Base-by-base conservation (phyloP, 352 stramenopile genomes). In the Phytophthora multivora region DNA sequence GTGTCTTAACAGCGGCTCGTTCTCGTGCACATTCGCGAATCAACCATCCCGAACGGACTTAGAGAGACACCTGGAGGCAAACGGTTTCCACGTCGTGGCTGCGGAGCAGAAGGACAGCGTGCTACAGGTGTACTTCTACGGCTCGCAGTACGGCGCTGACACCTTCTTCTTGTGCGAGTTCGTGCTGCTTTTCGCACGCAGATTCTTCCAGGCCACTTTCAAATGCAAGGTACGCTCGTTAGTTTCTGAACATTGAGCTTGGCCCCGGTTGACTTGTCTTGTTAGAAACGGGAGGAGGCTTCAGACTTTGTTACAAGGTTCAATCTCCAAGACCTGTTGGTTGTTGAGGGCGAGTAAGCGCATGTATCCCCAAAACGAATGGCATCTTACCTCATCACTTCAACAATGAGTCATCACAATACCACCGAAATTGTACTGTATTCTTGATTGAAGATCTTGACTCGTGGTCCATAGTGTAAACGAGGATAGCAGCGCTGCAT, bases 191-290 rank as follows among this genome's bases (percentile, higher is more conserved):
- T 89, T 76, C 51, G 65, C 79, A 26, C 70, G 85, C 2, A 71
- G 73, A n/a, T 93, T 91, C 63, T 93, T 93, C 69, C 82, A 91
- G 48, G 80, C 82, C 18, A 91, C 82, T 1, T 93, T 93, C 68
- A 93, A 93, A 45, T 91, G 82, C 79, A 74, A 80, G 77, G 85
- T 91, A 62, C 26, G 60, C 56, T 50, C 18, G 33, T 9, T 36
- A 42, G 31, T 21, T 62, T 23, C 31, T 23, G 33, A 26, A n/a
- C 18, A 35, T 47, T 18, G 23, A 16, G 13, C 2, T 31, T 31
- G 26, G 0, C 28, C 28, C 28, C 0, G 28, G 8, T 33, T 33
- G 28, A 33, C 28, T 33, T 12, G 12, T 12, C 28, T 15, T 50
- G 16, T 28, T 39, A 89, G 79, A 71, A 88, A 31, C 76, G 73